phyloP scores from a whole-genome alignment of 768 basidiomycete genomes.

The Leccinum broughii region DNA sequence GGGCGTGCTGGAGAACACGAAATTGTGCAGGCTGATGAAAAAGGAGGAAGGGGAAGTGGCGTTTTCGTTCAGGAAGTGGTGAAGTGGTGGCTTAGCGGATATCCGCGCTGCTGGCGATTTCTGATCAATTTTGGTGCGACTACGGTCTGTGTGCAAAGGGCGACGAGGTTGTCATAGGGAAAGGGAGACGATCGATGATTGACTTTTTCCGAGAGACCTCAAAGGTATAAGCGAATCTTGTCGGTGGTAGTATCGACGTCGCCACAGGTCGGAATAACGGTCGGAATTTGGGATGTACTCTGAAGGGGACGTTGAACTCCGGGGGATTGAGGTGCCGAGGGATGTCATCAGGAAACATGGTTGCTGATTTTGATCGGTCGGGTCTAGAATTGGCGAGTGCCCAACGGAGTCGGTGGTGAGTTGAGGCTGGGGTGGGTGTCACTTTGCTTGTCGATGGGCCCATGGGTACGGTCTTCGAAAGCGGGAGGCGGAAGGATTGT shows the following conservation, averaged over 20 bases:
- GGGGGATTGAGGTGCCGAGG: neutral
- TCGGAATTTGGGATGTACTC: neutral
- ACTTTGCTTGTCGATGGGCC: neutral
- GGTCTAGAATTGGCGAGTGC: neutral
- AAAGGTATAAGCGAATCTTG: conserved; percentile 6
- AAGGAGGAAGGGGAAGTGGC: neutral
- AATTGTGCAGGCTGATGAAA: conserved; percentile 5
- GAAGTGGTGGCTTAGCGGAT: neutral
- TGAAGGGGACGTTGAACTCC: neutral
- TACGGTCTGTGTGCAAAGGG: neutral
- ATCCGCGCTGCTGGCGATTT: neutral
- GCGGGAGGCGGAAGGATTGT: neutral
- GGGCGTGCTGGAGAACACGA: conserved; percentile 19
- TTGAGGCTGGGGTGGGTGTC: neutral
- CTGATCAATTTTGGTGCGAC: neutral
- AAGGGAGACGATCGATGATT: neutral
- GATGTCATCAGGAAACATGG: conserved; percentile 1
- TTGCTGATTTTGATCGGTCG: neutral
- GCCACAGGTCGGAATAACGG: neutral
- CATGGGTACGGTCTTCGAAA: neutral
- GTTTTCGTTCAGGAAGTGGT: neutral
- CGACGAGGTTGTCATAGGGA: conserved; percentile 1
- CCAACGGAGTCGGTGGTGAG: neutral
- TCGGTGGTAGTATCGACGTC: neutral
- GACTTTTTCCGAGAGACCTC: neutral